Base-by-base conservation (phyloP, 208 protist genomes). In the Phytomonas sp. region DNA sequence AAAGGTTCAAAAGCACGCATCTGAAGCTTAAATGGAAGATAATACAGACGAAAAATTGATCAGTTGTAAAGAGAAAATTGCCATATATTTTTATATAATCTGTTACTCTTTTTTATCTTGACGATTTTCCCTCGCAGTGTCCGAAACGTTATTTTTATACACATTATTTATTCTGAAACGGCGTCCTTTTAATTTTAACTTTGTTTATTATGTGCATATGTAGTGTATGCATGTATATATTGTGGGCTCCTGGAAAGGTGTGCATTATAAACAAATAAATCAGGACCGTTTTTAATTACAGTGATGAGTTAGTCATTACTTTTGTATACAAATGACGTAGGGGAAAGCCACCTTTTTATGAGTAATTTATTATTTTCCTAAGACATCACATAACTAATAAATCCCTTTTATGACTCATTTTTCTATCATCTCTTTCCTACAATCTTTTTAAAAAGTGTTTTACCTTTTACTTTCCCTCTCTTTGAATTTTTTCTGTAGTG, bases 361-460 rank as follows among this genome's bases (percentile, higher is more conserved):
- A 32, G n/a, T 70, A 37, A 62, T 79, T 63, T 67, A 32, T 79
- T 79, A 66, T 40, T 72, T 72, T 64, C 28, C 33, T 66, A 70
- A 60, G 40, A 70, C 46, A 26, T 66, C 66, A 60, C 30, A 67
- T 32, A 71, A 71, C 23, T 71, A 62, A 71, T 62, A 63, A 59
- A 30, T 32, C 34, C 36, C 15, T 63, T 71, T 15, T n/a, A 40
- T 40, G 36, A 4, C 36, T 13, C 36, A 40, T 40, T 9, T 40
- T 40, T 40, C 9, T 40, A 40, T 40, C 36, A 40, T 40, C n/a
- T n/a, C n/a, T n/a, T 40, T 40, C 9, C 36, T 40, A 9, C 9
- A 40, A 40, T 13, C 36, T 40, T 40, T 40, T 13, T 13, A 13
- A 13, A 13, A 40, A 40, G 9, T 9, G 36, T 40, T 40, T 40